A percentile compares a stretch with the other conserved stretches of the same genome.
Evolutionary conservation across 2,329 filamentous ascomycete genomes (phyloP).

Genomic region (Thielaviopsis cerberus): DNA sequence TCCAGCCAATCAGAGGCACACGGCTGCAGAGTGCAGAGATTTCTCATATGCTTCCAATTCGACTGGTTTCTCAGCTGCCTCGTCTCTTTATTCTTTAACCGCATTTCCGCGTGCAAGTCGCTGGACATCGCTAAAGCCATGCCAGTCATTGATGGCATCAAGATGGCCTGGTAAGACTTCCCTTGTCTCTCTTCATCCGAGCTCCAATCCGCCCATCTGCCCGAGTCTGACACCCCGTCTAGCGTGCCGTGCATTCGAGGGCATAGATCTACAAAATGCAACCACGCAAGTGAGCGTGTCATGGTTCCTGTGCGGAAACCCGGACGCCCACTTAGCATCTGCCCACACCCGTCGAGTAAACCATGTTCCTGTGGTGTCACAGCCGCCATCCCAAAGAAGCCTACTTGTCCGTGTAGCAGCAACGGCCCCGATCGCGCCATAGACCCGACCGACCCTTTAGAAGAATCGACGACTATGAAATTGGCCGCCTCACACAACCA

Average conservation of each 20-base stretch:
- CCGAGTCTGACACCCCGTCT: constrained; percentile 3
- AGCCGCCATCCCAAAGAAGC: constrained; percentile 40
- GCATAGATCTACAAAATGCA: constrained; percentile 59
- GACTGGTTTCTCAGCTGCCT: not conserved
- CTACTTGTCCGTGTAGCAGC: constrained; percentile 33
- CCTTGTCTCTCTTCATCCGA: not conserved
- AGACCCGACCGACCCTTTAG: not conserved
- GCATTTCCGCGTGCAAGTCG: not conserved
- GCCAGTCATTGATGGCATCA: constrained; percentile 51
- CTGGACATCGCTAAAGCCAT: constrained; percentile 21
- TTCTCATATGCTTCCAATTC: not conserved
- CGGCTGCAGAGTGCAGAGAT: not conserved
- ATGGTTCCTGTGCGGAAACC: constrained; percentile 56
- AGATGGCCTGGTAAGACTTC: constrained; percentile 51
- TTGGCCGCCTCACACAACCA: not conserved
- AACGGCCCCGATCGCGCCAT: not conserved
- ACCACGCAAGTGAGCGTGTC: constrained; percentile 45
- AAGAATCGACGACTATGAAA: not conserved
- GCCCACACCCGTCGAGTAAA: constrained; percentile 44
- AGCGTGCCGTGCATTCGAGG: constrained; percentile 60
- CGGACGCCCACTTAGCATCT: constrained; percentile 49
- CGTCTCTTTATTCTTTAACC: not conserved
- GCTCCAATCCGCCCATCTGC: constrained; percentile 5
- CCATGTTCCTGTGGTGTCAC: constrained; percentile 47
- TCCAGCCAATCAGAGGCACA: not conserved